Conservation (phyloP, 192 early-diverging fungal species). For the Backusella westeae region DNA sequence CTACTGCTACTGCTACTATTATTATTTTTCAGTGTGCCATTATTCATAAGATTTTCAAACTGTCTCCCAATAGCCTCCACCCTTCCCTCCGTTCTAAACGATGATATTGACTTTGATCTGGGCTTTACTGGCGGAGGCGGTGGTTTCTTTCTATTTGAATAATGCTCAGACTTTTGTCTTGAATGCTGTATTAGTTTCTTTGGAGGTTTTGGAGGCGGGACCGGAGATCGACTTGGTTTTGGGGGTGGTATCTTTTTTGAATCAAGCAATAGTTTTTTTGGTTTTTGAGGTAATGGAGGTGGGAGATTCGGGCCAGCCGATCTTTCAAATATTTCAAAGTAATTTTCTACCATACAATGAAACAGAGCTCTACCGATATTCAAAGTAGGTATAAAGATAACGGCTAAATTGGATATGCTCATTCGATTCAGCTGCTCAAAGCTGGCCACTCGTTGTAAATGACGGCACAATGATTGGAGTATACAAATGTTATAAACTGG, state of each 20-base stretch:
- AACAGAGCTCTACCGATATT: slow-evolving; percentile 54
- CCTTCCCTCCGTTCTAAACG: background rate
- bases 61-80: slow-evolving; percentile 27
- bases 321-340: slow-evolving; percentile 28
- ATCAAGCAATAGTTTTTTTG: background rate
- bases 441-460: slow-evolving; percentile 50
- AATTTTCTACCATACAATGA: slow-evolving; percentile 45
- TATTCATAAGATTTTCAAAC: slow-evolving; percentile 17
- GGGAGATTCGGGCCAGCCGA: slow-evolving; percentile 18
- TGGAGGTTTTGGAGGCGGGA: background rate
- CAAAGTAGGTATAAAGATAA: slow-evolving; percentile 62
- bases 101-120: slow-evolving; percentile 30
- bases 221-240: slow-evolving; percentile 16
- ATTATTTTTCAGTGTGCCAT: background rate
- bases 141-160: background rate
- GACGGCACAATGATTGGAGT: slow-evolving; percentile 48
- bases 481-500: slow-evolving; percentile 51
- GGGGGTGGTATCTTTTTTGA: background rate
- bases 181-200: background rate
- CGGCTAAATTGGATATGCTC: slow-evolving; percentile 57
- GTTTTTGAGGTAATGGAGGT: slow-evolving; percentile 20
- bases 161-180: slow-evolving; percentile 16
- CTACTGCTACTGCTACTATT: background rate
- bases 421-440: slow-evolving; percentile 53
- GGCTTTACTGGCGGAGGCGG: slow-evolving; percentile 17